Conservation (phyloP, 306 rosid species). For the Boehmeria nivea region DNA sequence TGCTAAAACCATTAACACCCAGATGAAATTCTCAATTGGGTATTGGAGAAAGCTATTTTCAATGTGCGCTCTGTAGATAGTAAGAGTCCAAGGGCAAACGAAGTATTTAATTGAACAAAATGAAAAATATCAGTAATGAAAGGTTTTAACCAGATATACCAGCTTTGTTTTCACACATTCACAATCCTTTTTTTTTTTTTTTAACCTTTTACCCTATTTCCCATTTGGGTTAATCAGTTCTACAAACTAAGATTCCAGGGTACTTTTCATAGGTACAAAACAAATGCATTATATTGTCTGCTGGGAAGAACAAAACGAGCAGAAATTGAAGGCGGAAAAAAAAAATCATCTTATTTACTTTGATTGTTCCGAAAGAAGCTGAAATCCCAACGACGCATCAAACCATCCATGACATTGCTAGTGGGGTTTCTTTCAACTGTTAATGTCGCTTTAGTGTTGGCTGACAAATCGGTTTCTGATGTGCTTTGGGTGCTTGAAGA, state of each 20-base stretch:
- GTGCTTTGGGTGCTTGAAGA: constrained; percentile 39
- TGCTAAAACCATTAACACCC: no score
- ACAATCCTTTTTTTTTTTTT: constrained; percentile 5
- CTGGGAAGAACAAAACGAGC: background rate
- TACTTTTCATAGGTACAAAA: constrained; percentile 31
- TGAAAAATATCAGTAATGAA: background rate
- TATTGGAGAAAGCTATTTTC: no score
- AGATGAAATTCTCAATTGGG: background rate
- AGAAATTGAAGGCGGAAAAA: background rate
- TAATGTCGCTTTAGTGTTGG: constrained; percentile 73
- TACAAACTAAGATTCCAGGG: constrained; percentile 26
- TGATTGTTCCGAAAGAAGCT: constrained; percentile 63
- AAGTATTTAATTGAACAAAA: background rate
- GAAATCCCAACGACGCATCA: constrained; percentile 90
- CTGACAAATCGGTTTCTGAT: constrained; percentile 72
- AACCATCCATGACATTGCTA: constrained; percentile 60
- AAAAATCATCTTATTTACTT: constrained; percentile 32
- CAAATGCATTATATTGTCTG: constrained; percentile 25
- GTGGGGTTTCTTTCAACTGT: constrained; percentile 66
- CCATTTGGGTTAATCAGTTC: constrained; percentile 29
- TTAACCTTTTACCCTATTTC: background rate
- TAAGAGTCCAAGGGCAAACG: no score
- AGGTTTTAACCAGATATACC: background rate
- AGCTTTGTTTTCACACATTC: constrained; percentile 14
- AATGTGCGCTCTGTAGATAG: no score